Evolutionary conservation across 345 rosid species (phyloP).

Genomic region (Citrus hindsii): DNA sequence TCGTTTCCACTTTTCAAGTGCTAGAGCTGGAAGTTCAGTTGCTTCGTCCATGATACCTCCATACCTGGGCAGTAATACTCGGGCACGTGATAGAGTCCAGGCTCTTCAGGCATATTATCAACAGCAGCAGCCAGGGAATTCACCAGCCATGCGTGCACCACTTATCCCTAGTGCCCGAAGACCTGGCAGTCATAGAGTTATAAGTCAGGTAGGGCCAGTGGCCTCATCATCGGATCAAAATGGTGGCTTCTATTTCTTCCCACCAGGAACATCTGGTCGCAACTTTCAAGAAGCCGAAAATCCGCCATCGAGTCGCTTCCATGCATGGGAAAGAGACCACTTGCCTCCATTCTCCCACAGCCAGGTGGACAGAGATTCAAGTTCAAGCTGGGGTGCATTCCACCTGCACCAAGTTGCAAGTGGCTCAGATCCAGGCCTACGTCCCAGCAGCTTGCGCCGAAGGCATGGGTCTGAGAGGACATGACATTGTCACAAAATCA

Average conservation of each 20-base stretch:
- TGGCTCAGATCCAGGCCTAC: slow-evolving; percentile 38
- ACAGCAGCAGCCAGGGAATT: slow-evolving; percentile 54
- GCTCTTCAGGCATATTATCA: slow-evolving; percentile 96
- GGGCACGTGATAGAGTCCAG: slow-evolving; percentile 84
- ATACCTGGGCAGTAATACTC: slow-evolving; percentile 86
- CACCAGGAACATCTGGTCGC: slow-evolving; percentile 43
- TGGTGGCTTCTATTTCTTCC: slow-evolving; percentile 64
- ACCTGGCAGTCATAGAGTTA: slow-evolving; percentile 48
- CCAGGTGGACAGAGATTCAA: slow-evolving; percentile 66
- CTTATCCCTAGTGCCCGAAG: slow-evolving; percentile 47
- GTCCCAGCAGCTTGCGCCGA: slow-evolving; percentile 58
- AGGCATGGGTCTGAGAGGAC: slow-evolving; percentile 74
- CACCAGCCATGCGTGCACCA: slow-evolving; percentile 57
- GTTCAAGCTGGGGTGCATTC: slow-evolving; percentile 52
- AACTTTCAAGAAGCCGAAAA: slow-evolving; percentile 53
- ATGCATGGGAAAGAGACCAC: slow-evolving; percentile 80
- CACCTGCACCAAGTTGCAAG: slow-evolving; percentile 59
- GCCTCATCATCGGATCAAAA: slow-evolving; percentile 72
- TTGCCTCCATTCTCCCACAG: slow-evolving; percentile 44
- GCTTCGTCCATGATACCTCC: slow-evolving; percentile 65
- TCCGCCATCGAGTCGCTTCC: slow-evolving; percentile 35
- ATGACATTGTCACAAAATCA: slow-evolving; percentile 53
- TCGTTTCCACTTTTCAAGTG: slow-evolving; percentile 45
- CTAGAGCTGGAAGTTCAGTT: slow-evolving; percentile 69
- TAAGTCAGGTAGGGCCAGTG: slow-evolving; percentile 48